Conservation (phyloP, 192 early-diverging fungal species). For the Jimgerdemannia lactiflua region DNA sequence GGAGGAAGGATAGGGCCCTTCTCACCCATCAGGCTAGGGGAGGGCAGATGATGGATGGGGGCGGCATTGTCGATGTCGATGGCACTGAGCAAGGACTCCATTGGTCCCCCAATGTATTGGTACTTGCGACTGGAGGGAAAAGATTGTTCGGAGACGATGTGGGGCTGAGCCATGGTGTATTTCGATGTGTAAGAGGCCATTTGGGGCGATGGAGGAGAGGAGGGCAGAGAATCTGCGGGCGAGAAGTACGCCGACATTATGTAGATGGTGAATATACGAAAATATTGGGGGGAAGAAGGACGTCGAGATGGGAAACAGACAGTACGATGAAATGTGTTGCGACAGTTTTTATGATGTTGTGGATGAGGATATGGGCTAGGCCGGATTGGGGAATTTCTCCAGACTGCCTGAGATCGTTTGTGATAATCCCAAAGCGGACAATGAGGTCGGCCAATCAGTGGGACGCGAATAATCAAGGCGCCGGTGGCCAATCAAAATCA, state of each 20-base stretch:
- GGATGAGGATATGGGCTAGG: too few relatives aligned
- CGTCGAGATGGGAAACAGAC: neutral
- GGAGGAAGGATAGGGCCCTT: slow-evolving; percentile 1
- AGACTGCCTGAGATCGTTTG: too few relatives aligned
- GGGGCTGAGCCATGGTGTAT: too few relatives aligned
- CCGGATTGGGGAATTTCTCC: too few relatives aligned
- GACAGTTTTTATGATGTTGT: neutral
- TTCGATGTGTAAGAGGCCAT: too few relatives aligned
- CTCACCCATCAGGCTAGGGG: neutral
- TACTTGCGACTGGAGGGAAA: neutral
- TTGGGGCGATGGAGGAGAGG: neutral
- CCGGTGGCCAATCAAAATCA: too few relatives aligned
- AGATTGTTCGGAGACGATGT: too few relatives aligned
- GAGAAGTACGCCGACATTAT: neutral
- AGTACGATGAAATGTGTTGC: neutral
- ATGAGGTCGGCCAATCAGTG: too few relatives aligned
- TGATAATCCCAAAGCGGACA: too few relatives aligned
- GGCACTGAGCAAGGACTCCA: slow-evolving; percentile 28
- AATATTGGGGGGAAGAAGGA: neutral
- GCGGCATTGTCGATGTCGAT: slow-evolving; percentile 28
- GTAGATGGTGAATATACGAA: neutral
- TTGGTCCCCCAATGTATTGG: neutral
- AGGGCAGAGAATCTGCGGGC: neutral
- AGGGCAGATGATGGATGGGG: slow-evolving; percentile 11
- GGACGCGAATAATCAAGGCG: too few relatives aligned